Evolutionary conservation across 768 basidiomycete genomes (phyloP).

Genomic region (Leccinellum rugosiceps): DNA sequence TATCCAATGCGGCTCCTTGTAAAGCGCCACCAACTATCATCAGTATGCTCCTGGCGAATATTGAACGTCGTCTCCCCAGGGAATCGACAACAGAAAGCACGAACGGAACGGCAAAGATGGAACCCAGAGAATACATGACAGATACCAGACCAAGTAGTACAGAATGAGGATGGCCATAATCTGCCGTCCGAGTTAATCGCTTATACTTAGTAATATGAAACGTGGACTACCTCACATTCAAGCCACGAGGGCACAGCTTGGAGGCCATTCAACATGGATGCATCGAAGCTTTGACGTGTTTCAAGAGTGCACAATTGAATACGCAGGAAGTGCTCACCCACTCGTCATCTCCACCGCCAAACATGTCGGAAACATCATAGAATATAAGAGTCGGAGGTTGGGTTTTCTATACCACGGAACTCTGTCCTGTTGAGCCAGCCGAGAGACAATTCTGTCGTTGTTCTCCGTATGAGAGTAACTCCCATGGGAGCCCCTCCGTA

Average conservation of each 20-base stretch:
- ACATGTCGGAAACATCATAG: slow-evolving; percentile 46
- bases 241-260: slow-evolving; percentile 59
- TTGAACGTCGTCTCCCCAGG: slow-evolving; percentile 12
- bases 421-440: slow-evolving; percentile 37
- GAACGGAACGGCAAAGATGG: slow-evolving; percentile 49
- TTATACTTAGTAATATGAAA: background rate
- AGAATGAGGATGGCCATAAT: slow-evolving; percentile 51
- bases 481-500: background rate
- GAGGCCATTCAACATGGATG: slow-evolving; percentile 61
- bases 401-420: slow-evolving; percentile 61
- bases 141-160: slow-evolving; percentile 54
- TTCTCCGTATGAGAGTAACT: background rate
- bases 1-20: slow-evolving; percentile 14
- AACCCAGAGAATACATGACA: slow-evolving; percentile 57
- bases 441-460: slow-evolving; percentile 9
- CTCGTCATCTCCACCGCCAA: slow-evolving; percentile 14
- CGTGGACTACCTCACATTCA: slow-evolving; percentile 36
- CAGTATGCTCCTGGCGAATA: slow-evolving; percentile 8
- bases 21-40: slow-evolving; percentile 8
- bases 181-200: slow-evolving; percentile 25
- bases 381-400: slow-evolving; percentile 52
- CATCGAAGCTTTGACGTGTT: slow-evolving; percentile 16
- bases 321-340: slow-evolving; percentile 1
- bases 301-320: background rate
- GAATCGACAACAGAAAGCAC: slow-evolving; percentile 9